Base-by-base conservation (phyloP, 2,329 filamentous ascomycete species). In the Neonectria sp. region DNA sequence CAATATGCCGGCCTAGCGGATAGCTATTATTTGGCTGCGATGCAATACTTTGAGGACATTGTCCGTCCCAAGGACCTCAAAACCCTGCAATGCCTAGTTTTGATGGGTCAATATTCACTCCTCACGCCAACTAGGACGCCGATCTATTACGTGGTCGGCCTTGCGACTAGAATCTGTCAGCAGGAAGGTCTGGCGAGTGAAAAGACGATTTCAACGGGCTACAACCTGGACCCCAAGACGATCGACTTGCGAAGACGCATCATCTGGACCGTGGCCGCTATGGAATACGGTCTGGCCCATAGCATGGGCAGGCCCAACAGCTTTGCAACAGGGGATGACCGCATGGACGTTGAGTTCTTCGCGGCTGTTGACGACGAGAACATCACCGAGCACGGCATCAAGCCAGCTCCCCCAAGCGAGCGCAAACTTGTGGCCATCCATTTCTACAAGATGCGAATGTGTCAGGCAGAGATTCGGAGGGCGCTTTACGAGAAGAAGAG, bases 1-100 rank as follows among this genome's bases (percentile, higher is more conserved):
- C 91, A 93, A 71, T 98, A 96, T 79, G 95, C 95, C n/a, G 95
- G 95, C 27, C 85, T 98, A 31, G 95, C 96, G 33, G 95, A 98
- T 81, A 95, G 94, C 78, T 98, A 97, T 82, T 98, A 98, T 77
- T 87, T 98, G 25, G 93, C 95, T 27, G 95, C 95, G 6, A 91
- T 98, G 83, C 90, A 92, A 68, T 91, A 91, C 74, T 90, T 98
- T 68, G 93, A 98, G 79, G 90, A 90, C 3, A 91, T 97, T 12
- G 88, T 98, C 61, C 91, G 91, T 60, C 91, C 92, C n/a, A 97
- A 97, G 85, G 94, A 98, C 78, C 82, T 98, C 33, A 93, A 92
- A 75, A 97, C 96, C 0, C 83, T 98, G 17, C 96, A 98, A 81
- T 98, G 95, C 74, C 90, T 98, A 61, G 88, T 92, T 4, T 83